Evolutionary conservation across 495 filamentous ascomycete species (phyloP), one percentile per base, ranked within the genome.

Genomic region (Neurospora terricola): DNA sequence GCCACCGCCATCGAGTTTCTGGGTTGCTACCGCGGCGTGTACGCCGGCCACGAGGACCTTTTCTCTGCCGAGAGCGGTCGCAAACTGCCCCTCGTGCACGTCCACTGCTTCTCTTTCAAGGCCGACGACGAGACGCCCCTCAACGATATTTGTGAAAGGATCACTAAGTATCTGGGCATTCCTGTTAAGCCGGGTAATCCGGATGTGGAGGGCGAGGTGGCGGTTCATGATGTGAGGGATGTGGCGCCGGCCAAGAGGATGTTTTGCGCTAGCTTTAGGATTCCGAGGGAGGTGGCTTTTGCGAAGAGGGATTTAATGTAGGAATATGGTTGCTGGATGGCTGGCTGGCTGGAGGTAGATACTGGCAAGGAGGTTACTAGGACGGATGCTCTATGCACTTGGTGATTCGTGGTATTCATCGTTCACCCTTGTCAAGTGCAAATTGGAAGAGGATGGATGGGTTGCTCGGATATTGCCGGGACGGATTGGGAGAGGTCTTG

Each of bases 181-280:
- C 82, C 83, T 4, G 88, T 96, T 76, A 88, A 81, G 27, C 84
- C 86, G 1, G 91, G 88, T 34, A 86, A 88, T 71, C 78, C 83
- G 1, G 83, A 87, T 70, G 81, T 82, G 8, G 87, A 88, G 16
- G 80, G 88, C 16, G 86, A 91, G 72, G 83, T 93, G 36, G 83
- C 84, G 16, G 86, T 98, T 14, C 84, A 90, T 76, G 89, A 96
- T 82, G 93, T 98, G 21, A 84, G 96, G 75, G 87, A 96, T 72
- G 96, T 99, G 72, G 92, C 94, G 75, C 96, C 96, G 38, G 90
- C 91, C 74, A 98, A 99, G 87, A 88, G 90, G 78, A 98, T 98
- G 93, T 98, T 96, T 81, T 98, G 96, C 81, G 94, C 93, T 9
- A 96, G 89, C 75, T 98, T 99, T 80, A 86, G 93, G 70, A 76